Evolutionary conservation across 1,284 basidiomycete genomes (phyloP), one percentile per base, ranked within the genome.

Genomic region (Cystobasidium slooffiae): DNA sequence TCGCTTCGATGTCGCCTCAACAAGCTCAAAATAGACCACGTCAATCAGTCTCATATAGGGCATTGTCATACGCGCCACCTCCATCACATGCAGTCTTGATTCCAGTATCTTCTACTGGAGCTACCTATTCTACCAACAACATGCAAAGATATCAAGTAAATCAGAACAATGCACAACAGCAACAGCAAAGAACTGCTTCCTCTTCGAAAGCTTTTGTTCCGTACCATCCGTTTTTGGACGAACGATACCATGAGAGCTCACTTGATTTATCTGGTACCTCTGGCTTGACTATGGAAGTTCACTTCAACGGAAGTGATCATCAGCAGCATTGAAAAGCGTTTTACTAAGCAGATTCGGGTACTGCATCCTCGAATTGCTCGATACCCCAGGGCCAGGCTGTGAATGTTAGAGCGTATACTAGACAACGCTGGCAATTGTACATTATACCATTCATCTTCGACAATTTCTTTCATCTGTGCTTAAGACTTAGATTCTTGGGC

Each of bases 231-330:
- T 65, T 65, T 14, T 65, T 22, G 20, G 46, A 65, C 39, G 10
- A 31, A 9, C 44, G 51, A 18, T 65, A 65, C 51, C 18, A 46
- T 24, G 43, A n/a, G 22, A 43, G 37, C 18, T 49, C 62, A 51
- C 41, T 65, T n/a, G 62, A 65, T 51, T 20, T 65, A 49, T 65
- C 62, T 41, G 62, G 62, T 49, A 65, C 44, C 14, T 65, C 62
- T 18, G 46, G n/a, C 18, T 52, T 65, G 46, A 65, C 46, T n/a
- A 49, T 65, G 62, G 47, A 43, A 3, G 20, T 49, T n/a, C 62
- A 65, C 51, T 65, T 65, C 31, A 56, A 46, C 16, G 49, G 39
- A 44, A 1, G 7, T 51, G 47, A 7, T 31, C 46, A 14, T 22
- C 16, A 37, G 55, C 31, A 31, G 31, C 31, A 31, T 56, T 56